A percentile compares a stretch with the other conserved stretches of the same genome.
Evolutionary conservation across 129 eudicot species (phyloP).

Genomic region (Escallonia herrerae): DNA sequence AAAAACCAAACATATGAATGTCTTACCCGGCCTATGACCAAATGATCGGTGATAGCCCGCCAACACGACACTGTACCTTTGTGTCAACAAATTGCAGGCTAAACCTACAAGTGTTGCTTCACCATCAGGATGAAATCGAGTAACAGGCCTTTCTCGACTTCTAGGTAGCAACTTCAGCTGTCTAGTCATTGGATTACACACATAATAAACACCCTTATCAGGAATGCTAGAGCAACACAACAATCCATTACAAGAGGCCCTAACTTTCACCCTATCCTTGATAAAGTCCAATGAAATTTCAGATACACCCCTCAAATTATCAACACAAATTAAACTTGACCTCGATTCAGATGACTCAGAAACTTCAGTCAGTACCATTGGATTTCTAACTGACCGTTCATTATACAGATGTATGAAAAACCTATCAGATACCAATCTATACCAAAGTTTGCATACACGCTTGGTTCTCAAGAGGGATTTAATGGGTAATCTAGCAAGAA

Average conservation of each 20-base stretch:
- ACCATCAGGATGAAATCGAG: slow-evolving; percentile 73
- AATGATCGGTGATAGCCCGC: slow-evolving; percentile 87
- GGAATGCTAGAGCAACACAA: slow-evolving; percentile 87
- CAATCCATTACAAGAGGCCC: slow-evolving; percentile 87
- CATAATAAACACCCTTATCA: slow-evolving; percentile 82
- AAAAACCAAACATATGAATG: slow-evolving; percentile 51
- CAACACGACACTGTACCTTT: slow-evolving; percentile 61
- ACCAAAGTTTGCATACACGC: slow-evolving; percentile 73
- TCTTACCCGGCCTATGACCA: slow-evolving; percentile 76
- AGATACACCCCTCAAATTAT: slow-evolving; percentile 58
- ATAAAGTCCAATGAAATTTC: slow-evolving; percentile 72
- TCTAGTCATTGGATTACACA: slow-evolving; percentile 83
- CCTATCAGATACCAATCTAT: slow-evolving; percentile 44
- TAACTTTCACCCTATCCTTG: slow-evolving; percentile 61
- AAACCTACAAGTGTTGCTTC: slow-evolving; percentile 91
- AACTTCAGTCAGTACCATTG: slow-evolving; percentile 57
- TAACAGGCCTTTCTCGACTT: slow-evolving; percentile 65
- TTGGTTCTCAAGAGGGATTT: slow-evolving; percentile 64
- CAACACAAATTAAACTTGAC: slow-evolving; percentile 62
- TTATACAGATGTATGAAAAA: slow-evolving; percentile 50
- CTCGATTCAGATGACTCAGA: slow-evolving; percentile 41
- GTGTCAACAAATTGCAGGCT: slow-evolving; percentile 42
- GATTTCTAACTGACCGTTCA: slow-evolving; percentile 43
- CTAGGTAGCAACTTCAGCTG: slow-evolving; percentile 66
- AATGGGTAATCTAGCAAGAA: slow-evolving; percentile 70